Percentiles rank a stretch among this genome's conserved stretches.
phyloP scores from a whole-genome alignment of 73 alveolate genomes.

The Paramecium pentaurelia region DNA sequence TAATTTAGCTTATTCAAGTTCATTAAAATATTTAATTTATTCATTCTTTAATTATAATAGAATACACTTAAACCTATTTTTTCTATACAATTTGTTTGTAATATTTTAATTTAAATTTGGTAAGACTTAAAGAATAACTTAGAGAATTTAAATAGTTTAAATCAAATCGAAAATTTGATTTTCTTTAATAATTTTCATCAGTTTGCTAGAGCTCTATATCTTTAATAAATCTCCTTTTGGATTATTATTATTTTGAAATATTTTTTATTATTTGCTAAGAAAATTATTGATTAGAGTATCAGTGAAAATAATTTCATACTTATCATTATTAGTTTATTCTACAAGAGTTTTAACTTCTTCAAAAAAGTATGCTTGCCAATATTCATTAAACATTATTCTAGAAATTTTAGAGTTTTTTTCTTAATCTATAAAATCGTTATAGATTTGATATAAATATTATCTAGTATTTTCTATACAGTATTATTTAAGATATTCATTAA shows the following conservation, averaged over 20 bases:
- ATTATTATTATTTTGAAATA: no score
- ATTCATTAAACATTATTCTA: background rate
- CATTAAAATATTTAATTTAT: no score
- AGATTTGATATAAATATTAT: background rate
- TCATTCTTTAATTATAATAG: background rate
- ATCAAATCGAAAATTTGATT: background rate
- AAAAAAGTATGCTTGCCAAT: background rate
- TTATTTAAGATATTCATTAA: background rate
- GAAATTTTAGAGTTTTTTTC: no score
- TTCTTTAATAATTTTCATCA: background rate
- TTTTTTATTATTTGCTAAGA: no score
- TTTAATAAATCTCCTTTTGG: background rate
- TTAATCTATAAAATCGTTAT: background rate
- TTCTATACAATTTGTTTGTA: background rate
- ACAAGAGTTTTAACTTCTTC: background rate
- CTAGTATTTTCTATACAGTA: background rate
- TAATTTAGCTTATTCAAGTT: background rate
- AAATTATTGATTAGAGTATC: background rate
- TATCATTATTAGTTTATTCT: background rate
- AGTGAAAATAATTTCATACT: background rate
- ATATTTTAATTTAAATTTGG: background rate
- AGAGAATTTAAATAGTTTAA: background rate
- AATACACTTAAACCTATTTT: background rate
- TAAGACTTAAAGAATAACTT: background rate
- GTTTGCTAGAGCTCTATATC: no score